A percentile compares a stretch with the other conserved stretches of the same genome.
phyloP scores from a whole-genome alignment of 495 filamentous ascomycete genomes.

The Talaromyces nanjingensis region DNA sequence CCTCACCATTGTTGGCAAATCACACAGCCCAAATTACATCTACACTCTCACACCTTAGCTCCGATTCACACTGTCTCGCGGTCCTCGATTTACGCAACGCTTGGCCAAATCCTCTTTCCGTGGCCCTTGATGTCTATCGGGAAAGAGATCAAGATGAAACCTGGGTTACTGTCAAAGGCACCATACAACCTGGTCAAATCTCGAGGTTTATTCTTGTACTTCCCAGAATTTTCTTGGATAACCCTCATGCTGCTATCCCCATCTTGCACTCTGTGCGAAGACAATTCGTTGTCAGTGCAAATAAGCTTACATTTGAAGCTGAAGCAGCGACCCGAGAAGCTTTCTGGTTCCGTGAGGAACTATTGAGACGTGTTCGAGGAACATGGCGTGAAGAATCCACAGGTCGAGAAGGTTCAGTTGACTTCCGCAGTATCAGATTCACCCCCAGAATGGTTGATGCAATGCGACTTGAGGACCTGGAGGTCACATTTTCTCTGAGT shows the following conservation, averaged over 20 bases:
- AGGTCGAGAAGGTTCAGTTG: slow-evolving; percentile 58
- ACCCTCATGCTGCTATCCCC: slow-evolving; percentile 72
- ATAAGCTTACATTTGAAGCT: slow-evolving; percentile 67
- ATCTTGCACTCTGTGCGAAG: slow-evolving; percentile 69
- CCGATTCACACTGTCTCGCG: slow-evolving; percentile 57
- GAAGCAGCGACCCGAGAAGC: slow-evolving; percentile 74
- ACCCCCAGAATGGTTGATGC: slow-evolving; percentile 76
- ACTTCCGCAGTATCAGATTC: slow-evolving; percentile 67
- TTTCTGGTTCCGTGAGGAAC: slow-evolving; percentile 87
- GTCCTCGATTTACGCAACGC: slow-evolving; percentile 81
- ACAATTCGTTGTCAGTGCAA: slow-evolving; percentile 82
- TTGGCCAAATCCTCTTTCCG: slow-evolving; percentile 69
- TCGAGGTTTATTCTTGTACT: slow-evolving; percentile 71
- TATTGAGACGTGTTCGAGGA: slow-evolving; percentile 64
- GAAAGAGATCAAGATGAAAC: slow-evolving; percentile 14
- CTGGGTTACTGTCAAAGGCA: slow-evolving; percentile 45
- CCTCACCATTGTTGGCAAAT: slow-evolving; percentile 2
- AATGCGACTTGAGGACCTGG: slow-evolving; percentile 72
- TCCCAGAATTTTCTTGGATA: slow-evolving; percentile 65
- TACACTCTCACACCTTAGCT: slow-evolving; percentile 34
- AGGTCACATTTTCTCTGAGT: slow-evolving; percentile 53
- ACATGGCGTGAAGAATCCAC: slow-evolving; percentile 61
- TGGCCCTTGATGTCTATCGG: slow-evolving; percentile 18
- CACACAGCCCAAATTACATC: slow-evolving; percentile 31
- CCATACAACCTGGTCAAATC: slow-evolving; percentile 71